phyloP scores from a whole-genome alignment of 352 stramenopile genomes.

The Pythium rhizo-oryzae region DNA sequence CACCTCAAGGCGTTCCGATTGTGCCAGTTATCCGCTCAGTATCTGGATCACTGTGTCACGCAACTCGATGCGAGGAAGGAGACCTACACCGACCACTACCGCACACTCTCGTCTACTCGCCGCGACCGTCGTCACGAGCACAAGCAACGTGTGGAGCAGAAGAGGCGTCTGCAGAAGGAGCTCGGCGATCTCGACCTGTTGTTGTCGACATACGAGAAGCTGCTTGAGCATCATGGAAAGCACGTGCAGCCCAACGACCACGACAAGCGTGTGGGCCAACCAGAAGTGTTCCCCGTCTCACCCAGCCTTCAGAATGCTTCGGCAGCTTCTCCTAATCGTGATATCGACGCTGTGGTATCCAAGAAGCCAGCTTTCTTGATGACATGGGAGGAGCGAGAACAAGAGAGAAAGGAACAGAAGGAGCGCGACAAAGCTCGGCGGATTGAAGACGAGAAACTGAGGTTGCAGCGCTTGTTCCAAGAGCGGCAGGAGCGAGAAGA shows the following conservation, averaged over 20 bases:
- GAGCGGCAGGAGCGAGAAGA: conserved; percentile 35
- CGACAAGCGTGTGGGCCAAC: neutral
- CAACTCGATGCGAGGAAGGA: conserved; percentile 39
- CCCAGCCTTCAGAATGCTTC: neutral
- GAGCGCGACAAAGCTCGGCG: conserved; percentile 52
- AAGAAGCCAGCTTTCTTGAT: conserved; percentile 66
- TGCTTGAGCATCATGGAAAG: conserved; percentile 33
- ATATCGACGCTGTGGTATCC: conserved; percentile 21
- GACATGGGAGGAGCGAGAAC: conserved; percentile 76
- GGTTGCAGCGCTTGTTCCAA: conserved; percentile 40
- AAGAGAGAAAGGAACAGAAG: conserved; percentile 58
- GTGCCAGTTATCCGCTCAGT: conserved; percentile 68
- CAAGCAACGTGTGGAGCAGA: conserved; percentile 34
- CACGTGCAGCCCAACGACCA: neutral
- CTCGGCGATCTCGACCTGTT: conserved; percentile 55
- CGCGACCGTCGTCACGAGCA: conserved; percentile 13
- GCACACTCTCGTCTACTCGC: conserved; percentile 32
- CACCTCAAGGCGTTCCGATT: conserved; percentile 54
- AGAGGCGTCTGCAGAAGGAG: conserved; percentile 52
- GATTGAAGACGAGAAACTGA: conserved; percentile 67
- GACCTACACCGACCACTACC: conserved; percentile 44
- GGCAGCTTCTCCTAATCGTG: neutral
- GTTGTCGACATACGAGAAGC: conserved; percentile 51
- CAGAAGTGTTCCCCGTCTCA: neutral
- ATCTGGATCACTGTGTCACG: conserved; percentile 63